Percentiles rank a stretch among this genome's conserved stretches.
These are phyloP conservation scores for Yarrowia hollandica DNA, from an alignment of 805 yeast genomes.

Conservation along the genomic window DNA sequence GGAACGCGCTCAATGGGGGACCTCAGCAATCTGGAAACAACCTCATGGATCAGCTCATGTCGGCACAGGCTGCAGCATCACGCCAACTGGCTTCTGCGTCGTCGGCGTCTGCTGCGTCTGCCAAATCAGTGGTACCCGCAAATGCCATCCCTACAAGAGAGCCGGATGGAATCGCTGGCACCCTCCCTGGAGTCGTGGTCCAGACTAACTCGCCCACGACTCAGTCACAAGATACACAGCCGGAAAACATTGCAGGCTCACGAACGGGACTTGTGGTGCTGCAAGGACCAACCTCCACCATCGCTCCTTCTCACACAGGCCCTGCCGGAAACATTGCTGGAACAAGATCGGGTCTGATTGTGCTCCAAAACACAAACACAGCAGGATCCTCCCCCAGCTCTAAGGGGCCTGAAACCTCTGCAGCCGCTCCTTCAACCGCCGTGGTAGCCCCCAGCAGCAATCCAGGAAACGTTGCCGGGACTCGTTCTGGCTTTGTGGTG, in stretches of 20 bases:
- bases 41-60: conserved; percentile 1
- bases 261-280: conserved; percentile 1
- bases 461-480: background rate
- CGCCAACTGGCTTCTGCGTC: background rate
- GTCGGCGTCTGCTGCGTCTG: background rate
- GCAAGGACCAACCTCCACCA: background rate
- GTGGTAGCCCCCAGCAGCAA: background rate
- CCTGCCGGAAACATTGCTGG: conserved; percentile 10
- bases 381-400: background rate
- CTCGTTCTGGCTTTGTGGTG: background rate
- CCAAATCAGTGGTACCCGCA: no score
- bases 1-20: background rate
- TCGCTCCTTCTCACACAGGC: background rate
- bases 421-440: background rate
- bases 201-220: no score
- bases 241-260: conserved; percentile 17
- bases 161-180: conserved; percentile 13
- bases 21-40: conserved; percentile 4
- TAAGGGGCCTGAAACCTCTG: background rate
- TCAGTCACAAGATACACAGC: no score
- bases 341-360: conserved; percentile 2
- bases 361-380: conserved; percentile 4
- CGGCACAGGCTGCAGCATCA: conserved; percentile 5
- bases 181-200: background rate
- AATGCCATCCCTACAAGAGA: conserved; percentile 5